Evolutionary conservation across 2,329 filamentous ascomycete genomes (phyloP), one percentile per base, ranked within the genome.

Genomic region (Cordyceps militaris): DNA sequence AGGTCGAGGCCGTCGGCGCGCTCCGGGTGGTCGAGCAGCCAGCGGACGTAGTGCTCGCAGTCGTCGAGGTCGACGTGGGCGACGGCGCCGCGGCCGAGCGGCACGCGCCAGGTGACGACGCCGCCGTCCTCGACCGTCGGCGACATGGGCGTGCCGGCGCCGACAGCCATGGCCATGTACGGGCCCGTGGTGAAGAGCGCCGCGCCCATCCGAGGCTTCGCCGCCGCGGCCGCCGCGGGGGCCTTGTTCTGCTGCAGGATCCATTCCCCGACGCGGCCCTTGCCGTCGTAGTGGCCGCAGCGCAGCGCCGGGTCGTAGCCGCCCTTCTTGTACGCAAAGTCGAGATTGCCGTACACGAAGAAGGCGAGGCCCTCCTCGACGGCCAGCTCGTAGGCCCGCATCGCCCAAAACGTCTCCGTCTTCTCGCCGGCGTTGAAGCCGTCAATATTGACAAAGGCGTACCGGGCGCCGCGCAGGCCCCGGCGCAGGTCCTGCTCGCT

Each of bases 371-470:
- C 68, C 23, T 74, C 69, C 60, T 76, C 76, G 57, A 79, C 67
- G 5, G 72, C 69, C 40, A 74, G 60, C 61, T 75, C 67, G 65
- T 76, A 73, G 55, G 69, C 61, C 42, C 76, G 67, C 49, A 79
- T 70, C 6, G 71, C 67, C 76, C 73, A 82, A 63, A 71, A 81
- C 1, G 73, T 74, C 64, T 82, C 78, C 0, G 71, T 71, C 63
- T 80, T 81, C 65, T 81, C 78, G 34, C 79, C 79, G 24, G 69
- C 68, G 59, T 78, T 80, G 65, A 80, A 81, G 14, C 78, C 77
- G 61, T 82, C 79, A 43, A 79, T 76, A 63, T 82, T 82, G 49
- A 82, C 68, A 61, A 78, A 82, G 3, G 78, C 78, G n/a, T 74
- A 75, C 61, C 74, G 72, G 48, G 74, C 75, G 5, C 73, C 76